Percentiles rank a stretch among this genome's conserved stretches.
These are phyloP conservation scores for Anisogramma anomala DNA, from an alignment of 2,329 filamentous ascomycete species.

Conservation along the genomic window DNA sequence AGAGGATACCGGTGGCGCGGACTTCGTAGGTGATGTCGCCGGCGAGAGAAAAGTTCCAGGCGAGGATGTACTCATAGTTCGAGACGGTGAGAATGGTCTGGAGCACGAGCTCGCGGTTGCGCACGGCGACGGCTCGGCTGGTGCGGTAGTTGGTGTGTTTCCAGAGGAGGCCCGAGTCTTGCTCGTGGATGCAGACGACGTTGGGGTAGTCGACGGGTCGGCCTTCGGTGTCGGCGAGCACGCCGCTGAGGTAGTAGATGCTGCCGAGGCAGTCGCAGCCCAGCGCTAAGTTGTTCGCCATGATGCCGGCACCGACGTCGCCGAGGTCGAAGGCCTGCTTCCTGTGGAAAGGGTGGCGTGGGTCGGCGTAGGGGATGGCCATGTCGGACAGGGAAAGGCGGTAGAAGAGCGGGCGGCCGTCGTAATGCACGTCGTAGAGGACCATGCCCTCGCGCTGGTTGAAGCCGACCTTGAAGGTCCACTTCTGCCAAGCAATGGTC, in stretches of 20 bases:
- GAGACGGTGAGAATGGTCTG: slow-evolving; percentile 46
- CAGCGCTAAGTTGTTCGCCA: slow-evolving; percentile 50
- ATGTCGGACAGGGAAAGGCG: slow-evolving; percentile 51
- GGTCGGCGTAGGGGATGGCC: slow-evolving; percentile 52
- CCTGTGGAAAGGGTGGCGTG: slow-evolving; percentile 48
- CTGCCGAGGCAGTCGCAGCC: slow-evolving; percentile 52
- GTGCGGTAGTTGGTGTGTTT: slow-evolving; percentile 46
- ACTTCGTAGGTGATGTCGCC: slow-evolving; percentile 22
- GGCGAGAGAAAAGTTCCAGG: slow-evolving; percentile 34
- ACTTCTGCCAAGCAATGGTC: slow-evolving; percentile 27
- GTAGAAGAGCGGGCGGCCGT: slow-evolving; percentile 48
- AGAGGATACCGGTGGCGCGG: slow-evolving; percentile 38
- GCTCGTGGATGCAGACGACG: slow-evolving; percentile 45
- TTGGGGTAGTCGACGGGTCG: slow-evolving; percentile 23
- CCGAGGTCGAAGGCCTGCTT: slow-evolving; percentile 60
- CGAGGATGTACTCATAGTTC: slow-evolving; percentile 40
- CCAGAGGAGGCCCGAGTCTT: slow-evolving; percentile 46
- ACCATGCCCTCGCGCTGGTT: slow-evolving; percentile 52
- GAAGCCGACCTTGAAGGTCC: slow-evolving; percentile 55
- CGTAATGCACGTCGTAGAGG: slow-evolving; percentile 51
- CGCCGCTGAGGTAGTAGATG: slow-evolving; percentile 32
- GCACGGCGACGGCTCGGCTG: slow-evolving; percentile 36
- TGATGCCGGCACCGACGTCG: slow-evolving; percentile 51
- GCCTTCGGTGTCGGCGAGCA: slow-evolving; percentile 12
- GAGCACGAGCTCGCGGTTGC: slow-evolving; percentile 40